Conservation (phyloP, 2,329 filamentous ascomycete genomes). For the Curvularia spicifera region DNA sequence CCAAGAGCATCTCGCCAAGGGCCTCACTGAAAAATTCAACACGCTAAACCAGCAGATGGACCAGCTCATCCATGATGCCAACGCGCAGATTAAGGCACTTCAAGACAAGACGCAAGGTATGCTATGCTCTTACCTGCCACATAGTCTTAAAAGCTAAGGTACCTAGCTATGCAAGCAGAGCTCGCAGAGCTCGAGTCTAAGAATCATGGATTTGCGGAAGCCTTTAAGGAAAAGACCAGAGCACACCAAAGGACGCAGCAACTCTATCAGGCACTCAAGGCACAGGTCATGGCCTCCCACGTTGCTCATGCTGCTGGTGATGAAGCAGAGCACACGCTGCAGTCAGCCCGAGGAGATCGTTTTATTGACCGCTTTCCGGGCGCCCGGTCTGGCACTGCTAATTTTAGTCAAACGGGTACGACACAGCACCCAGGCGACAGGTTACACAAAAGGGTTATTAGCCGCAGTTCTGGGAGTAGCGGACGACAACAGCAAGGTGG, state of each 20-base stretch:
- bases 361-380: constrained; percentile 43
- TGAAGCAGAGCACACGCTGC: constrained; percentile 43
- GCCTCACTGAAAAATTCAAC: constrained; percentile 73
- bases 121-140: constrained; percentile 21
- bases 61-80: constrained; percentile 75
- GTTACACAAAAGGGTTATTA: constrained; percentile 29
- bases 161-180: constrained; percentile 64
- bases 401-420: constrained; percentile 27
- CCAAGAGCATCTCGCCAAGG: constrained; percentile 76
- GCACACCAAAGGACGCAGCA: constrained; percentile 72
- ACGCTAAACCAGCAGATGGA: constrained; percentile 71
- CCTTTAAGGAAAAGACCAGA: constrained; percentile 72
- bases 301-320: constrained; percentile 63
- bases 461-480: constrained; percentile 37
- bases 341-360: constrained; percentile 36
- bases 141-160: background rate
- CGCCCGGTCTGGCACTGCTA: constrained; percentile 32
- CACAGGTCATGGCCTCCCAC: constrained; percentile 60
- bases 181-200: constrained; percentile 70
- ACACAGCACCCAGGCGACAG: constrained; percentile 24
- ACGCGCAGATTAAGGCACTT: constrained; percentile 71
- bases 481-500: constrained; percentile 29
- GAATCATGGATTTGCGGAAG: constrained; percentile 72
- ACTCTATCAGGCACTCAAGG: constrained; percentile 63
- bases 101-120: constrained; percentile 69